Base-by-base conservation (phyloP, 257 asterid genomes). In the Salvia splendens region DNA sequence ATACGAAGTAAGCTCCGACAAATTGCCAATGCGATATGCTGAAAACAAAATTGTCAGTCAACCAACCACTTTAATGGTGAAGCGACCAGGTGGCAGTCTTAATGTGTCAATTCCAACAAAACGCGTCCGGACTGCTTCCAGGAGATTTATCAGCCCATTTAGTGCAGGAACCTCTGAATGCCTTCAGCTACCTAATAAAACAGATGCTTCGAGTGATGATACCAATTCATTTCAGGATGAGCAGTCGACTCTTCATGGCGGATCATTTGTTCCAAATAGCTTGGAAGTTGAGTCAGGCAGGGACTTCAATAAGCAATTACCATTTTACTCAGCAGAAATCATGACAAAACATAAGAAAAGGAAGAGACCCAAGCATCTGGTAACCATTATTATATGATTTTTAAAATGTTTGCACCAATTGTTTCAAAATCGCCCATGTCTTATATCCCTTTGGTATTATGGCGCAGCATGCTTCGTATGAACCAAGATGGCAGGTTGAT, bases 171-270 rank as follows among this genome's bases (percentile, higher is more conserved):
- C 87, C 64, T 82, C 95, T 76, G 95, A 82, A 64, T 81, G 79
- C 67, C 62, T 83, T 80, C 98, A 72, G 81, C 50, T 77, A 63
- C 88, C 95, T 59, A 76, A 67, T 79, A 94, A 83, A 79, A 77
- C 90, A 42, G 96, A 89, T 85, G 95, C 88, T 82, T 95, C 99
- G 51, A 95, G 98, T 74, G 94, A 96, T 58, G 99, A 95, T 77
- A 87, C 95, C 52, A 83, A 79, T 82, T 91, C 99, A 55, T 87
- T 78, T 79, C 99, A 89, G 88, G 99, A 91, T 77, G 99, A 89
- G 73, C 97, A 84, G 73, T 86, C 86, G 74, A 86, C 92, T 60
- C 81, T 81, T 68, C 89, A 70, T 65, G 95, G 91, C 65, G 97
- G 88, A 78, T 83, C 84, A 43, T 72, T 67, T 80, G 73, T 73